Percentiles rank a stretch among this genome's conserved stretches.
phyloP scores from a whole-genome alignment of 768 basidiomycete genomes.

The Russula virescens region DNA sequence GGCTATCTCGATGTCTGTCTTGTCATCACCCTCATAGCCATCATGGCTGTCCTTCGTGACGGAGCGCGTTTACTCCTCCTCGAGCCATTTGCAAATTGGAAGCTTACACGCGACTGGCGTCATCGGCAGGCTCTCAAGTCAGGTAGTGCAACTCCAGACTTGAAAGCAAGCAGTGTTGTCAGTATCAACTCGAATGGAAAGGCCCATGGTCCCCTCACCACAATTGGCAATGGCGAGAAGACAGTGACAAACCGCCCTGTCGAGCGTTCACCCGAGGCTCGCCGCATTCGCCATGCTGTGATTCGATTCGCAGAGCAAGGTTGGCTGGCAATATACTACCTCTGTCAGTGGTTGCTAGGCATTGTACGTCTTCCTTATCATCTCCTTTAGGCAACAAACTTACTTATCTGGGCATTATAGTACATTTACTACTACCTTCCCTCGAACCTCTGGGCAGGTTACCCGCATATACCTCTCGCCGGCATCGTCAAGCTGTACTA shows the following conservation, averaged over 20 bases:
- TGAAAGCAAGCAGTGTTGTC: conserved; percentile 25
- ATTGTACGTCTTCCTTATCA: conserved; percentile 53
- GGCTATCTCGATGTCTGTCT: conserved; percentile 78
- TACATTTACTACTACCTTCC: conserved; percentile 75
- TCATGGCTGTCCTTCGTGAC: conserved; percentile 87
- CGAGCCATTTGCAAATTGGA: conserved; percentile 77
- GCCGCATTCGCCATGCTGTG: conserved; percentile 62
- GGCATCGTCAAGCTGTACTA: conserved; percentile 86
- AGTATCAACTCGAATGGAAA: conserved; percentile 28
- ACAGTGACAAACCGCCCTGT: conserved; percentile 26
- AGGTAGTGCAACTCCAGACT: conserved; percentile 21
- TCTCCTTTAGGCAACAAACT: conserved; percentile 15
- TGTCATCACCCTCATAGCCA: conserved; percentile 72
- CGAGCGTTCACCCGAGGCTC: conserved; percentile 43
- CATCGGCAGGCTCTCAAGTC: conserved; percentile 31
- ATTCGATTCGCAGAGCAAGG: conserved; percentile 93
- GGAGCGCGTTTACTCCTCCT: conserved; percentile 63
- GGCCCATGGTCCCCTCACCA: conserved; percentile 35
- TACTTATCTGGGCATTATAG: conserved; percentile 38
- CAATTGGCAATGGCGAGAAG: conserved; percentile 30
- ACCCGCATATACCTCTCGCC: conserved; percentile 80
- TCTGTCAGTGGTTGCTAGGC: conserved; percentile 69
- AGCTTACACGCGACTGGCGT: conserved; percentile 48
- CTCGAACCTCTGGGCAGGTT: conserved; percentile 67
- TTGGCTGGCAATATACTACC: conserved; percentile 82